Evolutionary conservation across 257 asterid genomes (phyloP).

Genomic region (Rhazya stricta): DNA sequence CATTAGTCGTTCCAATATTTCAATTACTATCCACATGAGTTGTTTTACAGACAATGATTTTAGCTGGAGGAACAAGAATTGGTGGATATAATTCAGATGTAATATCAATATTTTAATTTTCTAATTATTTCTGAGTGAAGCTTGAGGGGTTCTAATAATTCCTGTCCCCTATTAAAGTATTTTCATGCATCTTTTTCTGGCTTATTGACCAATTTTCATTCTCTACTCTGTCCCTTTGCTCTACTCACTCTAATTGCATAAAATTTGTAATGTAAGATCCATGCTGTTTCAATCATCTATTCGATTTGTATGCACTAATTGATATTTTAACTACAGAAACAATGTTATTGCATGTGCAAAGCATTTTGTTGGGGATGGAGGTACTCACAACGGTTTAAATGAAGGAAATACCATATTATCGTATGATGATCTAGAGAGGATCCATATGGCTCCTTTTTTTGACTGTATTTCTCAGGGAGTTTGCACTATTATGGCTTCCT

Average conservation of each 20-base stretch:
- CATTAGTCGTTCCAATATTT: not conserved
- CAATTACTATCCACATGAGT: not conserved
- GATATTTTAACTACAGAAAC: conserved; percentile 31
- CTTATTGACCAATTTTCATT: not conserved
- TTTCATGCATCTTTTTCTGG: not conserved
- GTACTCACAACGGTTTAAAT: conserved; percentile 38
- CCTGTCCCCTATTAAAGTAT: not conserved
- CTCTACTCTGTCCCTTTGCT: not conserved
- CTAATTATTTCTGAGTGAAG: not conserved
- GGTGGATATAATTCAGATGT: not conserved
- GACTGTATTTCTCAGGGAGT: conserved; percentile 46
- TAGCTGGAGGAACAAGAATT: not conserved
- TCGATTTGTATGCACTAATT: conserved; percentile 30
- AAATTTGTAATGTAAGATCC: not conserved
- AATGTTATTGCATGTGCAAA: conserved; percentile 48
- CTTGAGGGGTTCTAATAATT: not conserved
- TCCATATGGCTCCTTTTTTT: conserved; percentile 43
- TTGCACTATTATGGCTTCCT: conserved; percentile 50
- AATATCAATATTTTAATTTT: not conserved
- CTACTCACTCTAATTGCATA: not conserved
- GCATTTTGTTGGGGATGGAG: conserved; percentile 58
- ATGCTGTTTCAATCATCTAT: not conserved
- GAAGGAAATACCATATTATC: conserved; percentile 42
- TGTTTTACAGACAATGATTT: not conserved
- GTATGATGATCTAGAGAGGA: conserved; percentile 40